phyloP scores from a whole-genome alignment of 257 asterid genomes.

The Petunia secreta region DNA sequence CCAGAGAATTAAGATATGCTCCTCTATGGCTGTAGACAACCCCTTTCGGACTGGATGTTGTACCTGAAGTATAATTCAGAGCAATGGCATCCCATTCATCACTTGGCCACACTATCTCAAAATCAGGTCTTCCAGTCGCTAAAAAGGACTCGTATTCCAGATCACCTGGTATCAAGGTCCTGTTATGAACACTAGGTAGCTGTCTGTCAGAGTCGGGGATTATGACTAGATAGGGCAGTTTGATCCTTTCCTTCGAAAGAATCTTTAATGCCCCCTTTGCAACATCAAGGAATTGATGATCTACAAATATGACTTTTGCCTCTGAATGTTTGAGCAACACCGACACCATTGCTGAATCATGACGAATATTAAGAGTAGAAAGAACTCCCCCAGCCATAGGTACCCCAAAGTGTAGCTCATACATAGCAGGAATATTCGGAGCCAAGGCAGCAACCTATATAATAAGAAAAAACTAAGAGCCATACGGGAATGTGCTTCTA shows the following conservation, averaged over 20 bases:
- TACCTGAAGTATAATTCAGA: constrained; percentile 30
- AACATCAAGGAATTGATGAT: constrained; percentile 20
- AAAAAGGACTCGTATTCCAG: constrained; percentile 18
- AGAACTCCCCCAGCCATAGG: constrained; percentile 21
- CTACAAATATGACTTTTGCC: constrained; percentile 18
- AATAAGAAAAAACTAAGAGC: not conserved
- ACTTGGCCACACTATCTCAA: constrained; percentile 21
- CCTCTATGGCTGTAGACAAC: constrained; percentile 23
- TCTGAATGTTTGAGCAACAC: constrained; percentile 18
- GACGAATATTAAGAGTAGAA: constrained; percentile 20
- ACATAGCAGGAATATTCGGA: constrained; percentile 19
- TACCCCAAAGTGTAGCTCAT: constrained; percentile 22
- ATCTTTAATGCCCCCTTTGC: constrained; percentile 1
- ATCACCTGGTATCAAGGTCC: not conserved
- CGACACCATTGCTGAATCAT: constrained; percentile 17
- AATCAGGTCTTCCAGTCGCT: not conserved
- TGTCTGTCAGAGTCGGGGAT: not conserved
- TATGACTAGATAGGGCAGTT: constrained; percentile 18
- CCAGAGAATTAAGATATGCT: constrained; percentile 22
- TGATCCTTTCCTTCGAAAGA: constrained; percentile 15
- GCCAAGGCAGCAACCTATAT: constrained; percentile 21
- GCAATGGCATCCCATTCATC: constrained; percentile 25
- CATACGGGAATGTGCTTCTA: not conserved
- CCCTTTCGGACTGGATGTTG: constrained; percentile 27
- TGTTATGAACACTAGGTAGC: not conserved